A percentile compares a stretch with the other conserved stretches of the same genome.
Conservation (phyloP, 2,329 filamentous ascomycete species). For the Trichoderma atroviride region DNA sequence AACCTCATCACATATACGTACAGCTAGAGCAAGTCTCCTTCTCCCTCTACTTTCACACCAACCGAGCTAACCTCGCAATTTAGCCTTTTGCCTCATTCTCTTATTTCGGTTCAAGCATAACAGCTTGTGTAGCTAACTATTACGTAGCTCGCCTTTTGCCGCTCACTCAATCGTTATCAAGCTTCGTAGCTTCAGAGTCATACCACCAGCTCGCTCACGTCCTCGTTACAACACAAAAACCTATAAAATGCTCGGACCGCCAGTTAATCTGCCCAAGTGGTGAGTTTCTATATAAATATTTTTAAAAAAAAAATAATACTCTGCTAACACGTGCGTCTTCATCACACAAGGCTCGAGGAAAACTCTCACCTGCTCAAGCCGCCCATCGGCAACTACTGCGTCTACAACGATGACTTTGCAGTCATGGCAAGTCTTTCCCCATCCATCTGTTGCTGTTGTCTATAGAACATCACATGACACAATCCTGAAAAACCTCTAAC, state of each 20-base stretch:
- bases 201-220: not conserved
- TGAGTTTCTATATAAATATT: conserved; percentile 46
- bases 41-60: not conserved
- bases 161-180: not conserved
- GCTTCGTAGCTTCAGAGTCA: conserved; percentile 8
- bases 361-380: conserved; percentile 92
- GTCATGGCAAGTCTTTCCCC: conserved; percentile 65
- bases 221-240: not conserved
- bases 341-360: conserved; percentile 71
- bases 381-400: conserved; percentile 96
- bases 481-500: not conserved
- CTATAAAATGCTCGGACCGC: conserved; percentile 50
- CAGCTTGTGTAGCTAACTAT: not conserved
- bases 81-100: not conserved
- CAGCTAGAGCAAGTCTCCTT: not conserved
- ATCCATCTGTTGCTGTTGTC: too few relatives aligned
- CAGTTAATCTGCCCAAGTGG: conserved; percentile 62
- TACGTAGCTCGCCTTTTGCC: not conserved
- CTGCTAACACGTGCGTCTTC: not conserved
- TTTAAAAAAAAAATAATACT: too few relatives aligned
- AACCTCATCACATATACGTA: not conserved
- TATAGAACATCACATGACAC: too few relatives aligned
- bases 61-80: not conserved
- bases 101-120: not conserved
- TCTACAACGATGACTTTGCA: conserved; percentile 82